Percentiles rank a stretch among this genome's conserved stretches.
Evolutionary conservation across 1,139 yeast genomes (phyloP).

Genomic region (Pichia sp.): DNA sequence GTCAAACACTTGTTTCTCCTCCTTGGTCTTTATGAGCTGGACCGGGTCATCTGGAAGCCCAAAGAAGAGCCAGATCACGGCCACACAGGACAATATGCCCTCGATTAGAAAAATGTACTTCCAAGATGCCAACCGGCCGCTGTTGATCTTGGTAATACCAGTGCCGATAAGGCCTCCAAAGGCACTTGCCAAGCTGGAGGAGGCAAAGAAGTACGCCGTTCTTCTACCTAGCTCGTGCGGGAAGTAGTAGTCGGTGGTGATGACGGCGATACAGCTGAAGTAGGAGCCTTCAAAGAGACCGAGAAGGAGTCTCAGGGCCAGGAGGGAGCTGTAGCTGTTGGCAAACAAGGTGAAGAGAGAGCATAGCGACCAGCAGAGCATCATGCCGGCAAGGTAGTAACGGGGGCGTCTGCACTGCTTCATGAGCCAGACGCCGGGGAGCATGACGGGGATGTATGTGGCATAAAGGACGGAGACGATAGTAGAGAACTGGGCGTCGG

Average conservation of each 20-base stretch:
- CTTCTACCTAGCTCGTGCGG: constrained; percentile 13
- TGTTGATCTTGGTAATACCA: constrained; percentile 8
- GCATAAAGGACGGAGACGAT: constrained; percentile 13
- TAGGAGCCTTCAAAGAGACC: constrained; percentile 13
- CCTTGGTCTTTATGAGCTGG: constrained; percentile 5
- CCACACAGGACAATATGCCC: constrained; percentile 8
- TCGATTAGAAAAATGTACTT: constrained; percentile 11
- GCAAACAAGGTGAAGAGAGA: constrained; percentile 12
- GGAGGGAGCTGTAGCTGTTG: constrained; percentile 5
- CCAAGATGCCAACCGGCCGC: constrained; percentile 8
- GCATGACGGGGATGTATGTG: constrained; percentile 12
- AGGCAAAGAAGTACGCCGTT: constrained; percentile 11
- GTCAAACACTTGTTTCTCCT: constrained; percentile 6
- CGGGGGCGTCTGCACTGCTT: constrained; percentile 8
- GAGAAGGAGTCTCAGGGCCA: constrained; percentile 6
- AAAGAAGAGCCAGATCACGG: constrained; percentile 8
- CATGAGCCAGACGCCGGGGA: constrained; percentile 16
- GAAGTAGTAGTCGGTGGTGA: constrained; percentile 11
- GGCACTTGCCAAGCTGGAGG: constrained; percentile 12
- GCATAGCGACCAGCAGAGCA: constrained; percentile 12
- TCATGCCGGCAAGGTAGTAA: constrained; percentile 7
- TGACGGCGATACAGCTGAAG: constrained; percentile 11
- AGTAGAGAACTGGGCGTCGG: constrained; percentile 9
- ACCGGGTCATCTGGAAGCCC: constrained; percentile 10
- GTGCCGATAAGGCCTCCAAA: constrained; percentile 13